Evolutionary conservation across 2,329 filamentous ascomycete genomes (phyloP).

Genomic region (Botrytis pseudocinerea): DNA sequence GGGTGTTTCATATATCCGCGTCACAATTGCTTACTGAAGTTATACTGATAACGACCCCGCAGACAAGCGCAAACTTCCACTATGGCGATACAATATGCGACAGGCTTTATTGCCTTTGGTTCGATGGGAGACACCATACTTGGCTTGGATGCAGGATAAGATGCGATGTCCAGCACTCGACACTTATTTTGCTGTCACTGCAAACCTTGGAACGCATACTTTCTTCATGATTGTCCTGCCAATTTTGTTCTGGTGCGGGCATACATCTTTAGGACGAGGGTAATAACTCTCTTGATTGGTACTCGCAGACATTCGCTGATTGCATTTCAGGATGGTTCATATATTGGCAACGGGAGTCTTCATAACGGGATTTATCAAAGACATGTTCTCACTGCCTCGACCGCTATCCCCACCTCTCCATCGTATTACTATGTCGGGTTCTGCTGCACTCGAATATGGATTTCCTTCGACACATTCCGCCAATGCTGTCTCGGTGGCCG

Average conservation of each 20-base stretch:
- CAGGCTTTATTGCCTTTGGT: slow-evolving; percentile 82
- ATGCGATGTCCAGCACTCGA: slow-evolving; percentile 83
- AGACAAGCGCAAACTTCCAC: slow-evolving; percentile 82
- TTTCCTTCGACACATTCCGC: slow-evolving; percentile 97
- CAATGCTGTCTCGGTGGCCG: slow-evolving; percentile 90
- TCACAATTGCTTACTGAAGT: not conserved
- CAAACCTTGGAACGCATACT: slow-evolving; percentile 95
- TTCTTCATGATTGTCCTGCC: slow-evolving; percentile 98
- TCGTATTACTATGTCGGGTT: slow-evolving; percentile 96
- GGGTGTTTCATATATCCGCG: no score
- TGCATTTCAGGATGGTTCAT: slow-evolving; percentile 60
- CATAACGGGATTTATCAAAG: slow-evolving; percentile 91
- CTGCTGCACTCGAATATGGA: slow-evolving; percentile 91
- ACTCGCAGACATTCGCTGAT: slow-evolving; percentile 29
- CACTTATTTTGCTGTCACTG: slow-evolving; percentile 94
- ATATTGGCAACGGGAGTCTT: slow-evolving; percentile 79
- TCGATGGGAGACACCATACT: slow-evolving; percentile 91
- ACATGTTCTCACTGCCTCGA: slow-evolving; percentile 87
- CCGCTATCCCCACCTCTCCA: slow-evolving; percentile 89
- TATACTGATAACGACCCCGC: slow-evolving; percentile 25
- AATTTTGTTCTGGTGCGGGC: slow-evolving; percentile 95
- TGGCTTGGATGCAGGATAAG: slow-evolving; percentile 80
- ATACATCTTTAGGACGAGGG: slow-evolving; percentile 82
- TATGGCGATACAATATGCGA: slow-evolving; percentile 85
- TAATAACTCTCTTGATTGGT: slow-evolving; percentile 49